These are phyloP conservation scores for Saccharomycopsis sp. DNA, from an alignment of 805 yeast species.

Conservation along the genomic window DNA sequence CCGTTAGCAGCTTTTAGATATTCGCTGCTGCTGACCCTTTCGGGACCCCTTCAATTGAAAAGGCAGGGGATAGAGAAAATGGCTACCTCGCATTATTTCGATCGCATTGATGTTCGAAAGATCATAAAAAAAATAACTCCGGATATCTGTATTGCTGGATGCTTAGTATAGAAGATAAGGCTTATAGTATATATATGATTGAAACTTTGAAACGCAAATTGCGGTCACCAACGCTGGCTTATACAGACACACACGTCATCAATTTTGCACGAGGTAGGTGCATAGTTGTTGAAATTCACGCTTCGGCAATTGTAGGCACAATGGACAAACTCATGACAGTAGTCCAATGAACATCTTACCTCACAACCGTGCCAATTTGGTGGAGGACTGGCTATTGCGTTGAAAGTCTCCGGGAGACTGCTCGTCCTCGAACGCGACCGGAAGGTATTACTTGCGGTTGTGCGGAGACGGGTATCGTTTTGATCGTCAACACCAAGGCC, in stretches of 20 bases:
- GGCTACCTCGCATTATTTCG: neutral
- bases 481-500: neutral
- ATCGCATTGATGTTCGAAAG: no score
- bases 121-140: neutral
- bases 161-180: neutral
- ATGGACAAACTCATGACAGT: constrained; percentile 17
- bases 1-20: neutral
- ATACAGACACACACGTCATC: constrained; percentile 16
- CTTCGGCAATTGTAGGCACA: constrained; percentile 18
- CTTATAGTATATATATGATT: neutral
- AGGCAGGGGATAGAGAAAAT: neutral
- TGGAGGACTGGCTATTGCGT: constrained; percentile 1
- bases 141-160: neutral
- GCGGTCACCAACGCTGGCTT: constrained; percentile 10
- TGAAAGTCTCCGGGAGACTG: neutral
- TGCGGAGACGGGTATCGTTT: neutral
- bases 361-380: constrained; percentile 18
- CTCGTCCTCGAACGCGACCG: neutral
- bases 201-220: neutral
- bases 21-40: neutral
- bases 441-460: neutral
- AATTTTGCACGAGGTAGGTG: constrained; percentile 10
- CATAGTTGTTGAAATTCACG: constrained; percentile 9
- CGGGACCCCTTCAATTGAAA: neutral
- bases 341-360: constrained; percentile 11